phyloP scores from a whole-genome alignment of 805 yeast genomes.

The Kodamaea neixiangensis region DNA sequence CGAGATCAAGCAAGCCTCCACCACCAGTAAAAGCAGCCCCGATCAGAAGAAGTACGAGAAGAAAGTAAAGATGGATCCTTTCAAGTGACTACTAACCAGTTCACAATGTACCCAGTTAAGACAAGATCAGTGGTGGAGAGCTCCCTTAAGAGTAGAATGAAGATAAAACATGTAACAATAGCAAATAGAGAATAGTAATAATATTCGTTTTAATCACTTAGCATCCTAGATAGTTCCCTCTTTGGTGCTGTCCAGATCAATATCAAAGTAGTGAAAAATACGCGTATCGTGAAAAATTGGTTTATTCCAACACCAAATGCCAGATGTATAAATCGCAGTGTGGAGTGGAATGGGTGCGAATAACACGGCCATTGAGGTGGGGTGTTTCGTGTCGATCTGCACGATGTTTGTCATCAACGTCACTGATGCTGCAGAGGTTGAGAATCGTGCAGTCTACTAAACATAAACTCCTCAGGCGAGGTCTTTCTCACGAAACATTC shows the following conservation, averaged over 20 bases:
- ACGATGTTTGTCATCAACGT: not conserved
- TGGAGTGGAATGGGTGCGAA: constrained; percentile 1
- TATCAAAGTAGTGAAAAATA: not conserved
- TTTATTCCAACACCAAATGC: not conserved
- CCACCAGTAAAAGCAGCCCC: constrained; percentile 10
- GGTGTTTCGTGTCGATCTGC: not conserved
- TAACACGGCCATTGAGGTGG: not conserved
- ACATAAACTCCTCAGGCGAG: not conserved
- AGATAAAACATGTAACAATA: not conserved
- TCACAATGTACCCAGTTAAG: not conserved
- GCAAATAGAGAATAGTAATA: not conserved
- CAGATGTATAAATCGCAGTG: not conserved
- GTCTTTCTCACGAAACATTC: not conserved
- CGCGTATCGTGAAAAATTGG: not conserved
- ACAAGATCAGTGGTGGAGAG: too few species aligned
- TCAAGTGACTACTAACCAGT: not conserved
- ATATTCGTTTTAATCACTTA: not conserved
- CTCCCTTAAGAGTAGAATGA: not conserved
- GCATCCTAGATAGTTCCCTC: too few species aligned
- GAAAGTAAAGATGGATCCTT: constrained; percentile 12
- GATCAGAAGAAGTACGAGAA: constrained; percentile 17
- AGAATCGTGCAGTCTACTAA: not conserved
- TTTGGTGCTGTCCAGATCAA: not conserved
- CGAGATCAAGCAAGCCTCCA: constrained; percentile 6
- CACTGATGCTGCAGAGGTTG: not conserved